Evolutionary conservation across 1,139 yeast genomes (phyloP), one percentile per base, ranked within the genome.

Genomic region (Casaregolazyma suthepensis): DNA sequence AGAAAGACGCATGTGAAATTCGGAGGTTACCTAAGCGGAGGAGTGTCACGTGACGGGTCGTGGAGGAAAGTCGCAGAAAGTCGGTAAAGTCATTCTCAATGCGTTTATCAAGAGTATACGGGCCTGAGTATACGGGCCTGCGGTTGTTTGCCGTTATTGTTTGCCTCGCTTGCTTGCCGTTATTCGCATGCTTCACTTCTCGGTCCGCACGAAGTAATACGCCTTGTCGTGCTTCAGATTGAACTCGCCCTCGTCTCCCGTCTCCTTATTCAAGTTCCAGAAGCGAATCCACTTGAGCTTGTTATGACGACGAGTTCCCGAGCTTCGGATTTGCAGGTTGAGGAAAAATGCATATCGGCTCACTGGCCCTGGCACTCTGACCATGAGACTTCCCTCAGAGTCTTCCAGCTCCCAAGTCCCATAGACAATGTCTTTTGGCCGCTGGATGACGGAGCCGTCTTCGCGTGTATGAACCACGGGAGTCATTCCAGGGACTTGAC

Each of bases 161-260:
- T n/a, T n/a, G n/a, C n/a, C n/a, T n/a, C n/a, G n/a, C n/a, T n/a
- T n/a, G n/a, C n/a, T n/a, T n/a, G n/a, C n/a, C n/a, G n/a, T n/a
- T n/a, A n/a, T n/a, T n/a, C n/a, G n/a, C n/a, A n/a, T n/a, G n/a
- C n/a, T n/a, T n/a, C n/a, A 48, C 18, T 43, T 19, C 38, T 43
- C 45, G 1, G 52, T 49, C 19, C 38, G 51, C 13, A 62, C 64
- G 61, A 88, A 89, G 62, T 78, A 80, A 67, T 86, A 89, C 12
- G 90, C 82, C 62, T 83, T 85, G 64, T 89, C 96, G 62, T 87
- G 86, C 48, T 74, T 76, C 55, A 86, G 68, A 5, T 82, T 75
- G 60, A 87, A 83, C 15, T 74, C 55, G 18, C 79, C 75, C 13
- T 72, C 68, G 49, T 80, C 83, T 1, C 82, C 83, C 20, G 79